These are phyloP conservation scores for Dactylonectria estremocensis DNA, from an alignment of 2,329 filamentous ascomycete genomes.

Conservation along the genomic window DNA sequence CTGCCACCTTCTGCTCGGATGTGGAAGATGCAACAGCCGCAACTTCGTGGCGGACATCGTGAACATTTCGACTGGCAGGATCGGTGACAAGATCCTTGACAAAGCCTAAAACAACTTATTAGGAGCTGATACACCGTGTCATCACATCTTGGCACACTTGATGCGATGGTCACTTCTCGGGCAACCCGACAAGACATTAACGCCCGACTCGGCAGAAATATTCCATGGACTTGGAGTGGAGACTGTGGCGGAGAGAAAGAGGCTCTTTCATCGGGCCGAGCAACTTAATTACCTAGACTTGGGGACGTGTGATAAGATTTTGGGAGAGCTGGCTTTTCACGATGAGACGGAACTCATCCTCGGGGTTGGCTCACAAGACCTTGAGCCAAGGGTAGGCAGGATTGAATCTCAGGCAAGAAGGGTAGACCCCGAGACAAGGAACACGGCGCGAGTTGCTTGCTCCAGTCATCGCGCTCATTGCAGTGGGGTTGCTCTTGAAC, in stretches of 20 bases:
- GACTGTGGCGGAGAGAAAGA: background rate
- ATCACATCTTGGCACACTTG: background rate
- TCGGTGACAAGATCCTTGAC: slow-evolving; percentile 8
- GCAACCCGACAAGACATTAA: too few species aligned
- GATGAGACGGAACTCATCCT: background rate
- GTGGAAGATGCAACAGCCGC: background rate
- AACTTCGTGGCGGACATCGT: slow-evolving; percentile 8
- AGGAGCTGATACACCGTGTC: too few species aligned
- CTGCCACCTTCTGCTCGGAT: background rate
- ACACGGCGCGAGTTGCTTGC: background rate
- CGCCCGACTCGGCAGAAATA: background rate
- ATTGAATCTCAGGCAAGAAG: background rate
- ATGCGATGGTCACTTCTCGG: too few species aligned
- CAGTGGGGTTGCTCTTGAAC: background rate
- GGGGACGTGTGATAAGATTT: background rate
- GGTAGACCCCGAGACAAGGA: background rate
- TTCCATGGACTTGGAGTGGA: background rate
- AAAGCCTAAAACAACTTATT: too few species aligned
- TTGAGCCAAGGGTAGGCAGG: background rate
- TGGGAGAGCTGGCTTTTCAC: background rate
- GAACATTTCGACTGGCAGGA: slow-evolving; percentile 1
- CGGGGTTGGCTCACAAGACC: background rate
- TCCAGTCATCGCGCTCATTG: background rate
- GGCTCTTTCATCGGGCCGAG: background rate
- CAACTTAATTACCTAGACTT: background rate